Percentiles rank a stretch among this genome's conserved stretches.
phyloP scores from a whole-genome alignment of 2,329 filamentous ascomycete species.

The Ceratocystis diversiconidia region DNA sequence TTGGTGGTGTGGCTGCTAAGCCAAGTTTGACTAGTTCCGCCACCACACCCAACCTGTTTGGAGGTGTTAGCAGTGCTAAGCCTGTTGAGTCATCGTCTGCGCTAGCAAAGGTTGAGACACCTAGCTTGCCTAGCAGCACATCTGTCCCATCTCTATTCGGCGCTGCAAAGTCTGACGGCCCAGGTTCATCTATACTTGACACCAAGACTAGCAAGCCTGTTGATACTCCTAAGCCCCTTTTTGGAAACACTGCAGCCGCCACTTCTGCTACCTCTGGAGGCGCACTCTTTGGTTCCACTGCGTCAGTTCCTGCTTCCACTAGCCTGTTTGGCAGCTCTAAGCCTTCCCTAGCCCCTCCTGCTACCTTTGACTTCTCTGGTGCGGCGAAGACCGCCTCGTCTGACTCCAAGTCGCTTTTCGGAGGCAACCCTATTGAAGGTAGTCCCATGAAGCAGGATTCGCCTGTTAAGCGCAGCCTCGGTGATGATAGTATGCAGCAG shows the following conservation, averaged over 20 bases:
- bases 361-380: constrained; percentile 11
- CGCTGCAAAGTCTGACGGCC: constrained; percentile 21
- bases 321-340: constrained; percentile 24
- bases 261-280: constrained; percentile 10
- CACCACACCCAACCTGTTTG: constrained; percentile 14
- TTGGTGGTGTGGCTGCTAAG: constrained; percentile 2
- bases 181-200: constrained; percentile 14
- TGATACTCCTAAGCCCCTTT: constrained; percentile 23
- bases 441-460: constrained; percentile 33
- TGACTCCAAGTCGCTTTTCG: constrained; percentile 27
- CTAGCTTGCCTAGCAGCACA: constrained; percentile 19
- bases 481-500: constrained; percentile 15
- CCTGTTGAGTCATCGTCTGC: constrained; percentile 23
- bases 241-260: constrained; percentile 23
- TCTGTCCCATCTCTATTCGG: constrained; percentile 27
- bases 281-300: constrained; percentile 10
- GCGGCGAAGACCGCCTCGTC: constrained; percentile 11
- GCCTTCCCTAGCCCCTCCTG: constrained; percentile 13
- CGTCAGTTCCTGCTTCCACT: constrained; percentile 15
- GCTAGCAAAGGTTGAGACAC: constrained; percentile 6
- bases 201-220: constrained; percentile 6
- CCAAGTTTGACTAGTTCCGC: constrained; percentile 7
- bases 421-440: constrained; percentile 27
- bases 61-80: constrained; percentile 20
- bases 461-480: constrained; percentile 13